Percentiles rank a stretch among this genome's conserved stretches.
phyloP scores from a whole-genome alignment of 2,329 filamentous ascomycete genomes.

The Aureobasidium mangrovei region DNA sequence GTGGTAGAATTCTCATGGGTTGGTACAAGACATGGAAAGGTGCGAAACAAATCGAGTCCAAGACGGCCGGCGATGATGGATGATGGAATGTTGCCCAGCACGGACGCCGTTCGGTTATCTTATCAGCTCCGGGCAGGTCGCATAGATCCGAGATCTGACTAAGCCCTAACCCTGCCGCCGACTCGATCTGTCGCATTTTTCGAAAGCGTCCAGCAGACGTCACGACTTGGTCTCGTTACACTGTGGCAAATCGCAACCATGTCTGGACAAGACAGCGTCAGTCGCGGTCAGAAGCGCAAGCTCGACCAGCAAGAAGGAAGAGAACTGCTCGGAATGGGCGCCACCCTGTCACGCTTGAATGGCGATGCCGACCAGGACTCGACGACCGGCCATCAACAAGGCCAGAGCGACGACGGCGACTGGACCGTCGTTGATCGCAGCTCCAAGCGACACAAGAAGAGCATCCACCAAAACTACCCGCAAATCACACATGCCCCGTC shows the following conservation, averaged over 20 bases:
- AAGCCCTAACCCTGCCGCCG: background rate
- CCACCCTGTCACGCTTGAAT: conserved; percentile 6
- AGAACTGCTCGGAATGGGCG: conserved; percentile 6
- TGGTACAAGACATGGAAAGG: conserved; percentile 2
- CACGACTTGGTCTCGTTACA: background rate
- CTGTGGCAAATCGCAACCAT: background rate
- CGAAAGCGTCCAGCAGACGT: background rate
- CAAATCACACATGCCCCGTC: conserved; percentile 44
- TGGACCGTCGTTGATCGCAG: conserved; percentile 23
- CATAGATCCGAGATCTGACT: conserved; percentile 10
- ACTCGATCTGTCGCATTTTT: background rate
- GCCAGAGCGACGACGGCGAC: conserved; percentile 14
- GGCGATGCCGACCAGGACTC: conserved; percentile 7
- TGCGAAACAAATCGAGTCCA: background rate
- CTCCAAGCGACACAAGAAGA: conserved; percentile 25
- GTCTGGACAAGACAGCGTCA: conserved; percentile 4
- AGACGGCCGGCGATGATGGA: background rate
- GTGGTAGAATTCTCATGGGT: conserved; percentile 16
- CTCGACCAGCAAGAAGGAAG: conserved; percentile 6
- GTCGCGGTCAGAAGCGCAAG: conserved; percentile 13
- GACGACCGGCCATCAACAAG: background rate
- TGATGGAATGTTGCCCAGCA: background rate
- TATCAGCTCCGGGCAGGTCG: background rate
- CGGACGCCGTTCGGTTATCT: background rate
- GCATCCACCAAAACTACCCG: conserved; percentile 40